Evolutionary conservation across 2,329 filamentous ascomycete genomes (phyloP), one percentile per base, ranked within the genome.

Genomic region (Stachybotrys echinatus): DNA sequence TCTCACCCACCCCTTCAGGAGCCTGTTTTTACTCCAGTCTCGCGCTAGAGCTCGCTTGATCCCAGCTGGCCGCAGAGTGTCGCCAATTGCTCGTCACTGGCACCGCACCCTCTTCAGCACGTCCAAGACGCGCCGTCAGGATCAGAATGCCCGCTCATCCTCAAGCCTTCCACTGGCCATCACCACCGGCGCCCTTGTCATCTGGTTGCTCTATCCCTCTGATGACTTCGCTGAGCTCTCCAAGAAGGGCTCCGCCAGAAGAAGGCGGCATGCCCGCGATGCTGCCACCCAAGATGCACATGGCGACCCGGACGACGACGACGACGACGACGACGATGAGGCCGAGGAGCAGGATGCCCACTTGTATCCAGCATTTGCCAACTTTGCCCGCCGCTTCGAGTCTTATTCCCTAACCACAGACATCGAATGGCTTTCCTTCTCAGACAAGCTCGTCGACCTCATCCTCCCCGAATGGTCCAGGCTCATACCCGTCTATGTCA

Each of bases 391-490:
- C 18, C 67, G 67, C 19, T 75, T 82, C 51, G 74, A 76, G 55
- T 67, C 73, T 19, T 76, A 89, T 47, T 78, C 82, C 14, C 64
- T 74, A 14, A 63, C 76, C 3, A 73, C 77, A 19, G 76, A 81
- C 55, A 67, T 79, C 4, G 76, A 85, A 60, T 84, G 81, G 77
- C 65, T 70, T 5, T 65, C 63, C 1, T 59, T 83, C 10, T 74
- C 81, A 2, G 80, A 83, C 54, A 77, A 72, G 55, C 65, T 95
- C 22, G 84, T 86, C 37, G 84, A 82, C 61, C 78, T 81, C 55
- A 84, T 97, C 31, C 69, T 95, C 3, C 92, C 92, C 0, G 83
- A 88, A 40, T 97, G 92, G 92, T 84, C 87, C 31, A 86, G 83
- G 55, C 65, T 82, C 40, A 73, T 96, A 18, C 92, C 92, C 1